A percentile compares a stretch with the other conserved stretches of the same genome.
These are phyloP conservation scores for Globisporangium radiosum DNA, from an alignment of 352 stramenopile species.

Conservation along the genomic window DNA sequence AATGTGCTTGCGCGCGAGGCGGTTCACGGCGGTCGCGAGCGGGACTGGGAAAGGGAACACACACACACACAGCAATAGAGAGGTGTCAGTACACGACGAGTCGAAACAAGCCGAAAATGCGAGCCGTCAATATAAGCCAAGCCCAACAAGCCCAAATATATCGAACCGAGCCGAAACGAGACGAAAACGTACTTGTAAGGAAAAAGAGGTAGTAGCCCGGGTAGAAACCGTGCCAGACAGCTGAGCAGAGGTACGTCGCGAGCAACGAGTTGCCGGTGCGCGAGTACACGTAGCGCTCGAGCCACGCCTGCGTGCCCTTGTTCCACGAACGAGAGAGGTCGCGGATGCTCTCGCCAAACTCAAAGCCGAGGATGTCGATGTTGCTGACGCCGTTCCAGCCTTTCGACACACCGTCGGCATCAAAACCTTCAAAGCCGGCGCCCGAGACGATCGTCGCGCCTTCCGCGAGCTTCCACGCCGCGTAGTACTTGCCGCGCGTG, in stretches of 20 bases:
- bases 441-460: constrained; percentile 71
- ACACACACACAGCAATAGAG: too few species aligned
- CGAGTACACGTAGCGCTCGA: constrained; percentile 97
- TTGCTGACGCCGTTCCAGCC: constrained; percentile 94
- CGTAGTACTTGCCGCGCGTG: constrained; percentile 94
- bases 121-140: not conserved
- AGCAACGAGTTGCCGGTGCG: constrained; percentile 90
- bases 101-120: not conserved
- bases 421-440: constrained; percentile 93
- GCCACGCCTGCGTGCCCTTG: constrained; percentile 95
- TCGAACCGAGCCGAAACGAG: too few species aligned
- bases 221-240: constrained; percentile 99
- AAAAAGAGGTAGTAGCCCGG: constrained; percentile 98
- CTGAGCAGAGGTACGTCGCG: constrained; percentile 92
- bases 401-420: constrained; percentile 70
- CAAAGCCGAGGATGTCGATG: constrained; percentile 94
- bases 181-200: constrained; percentile 33
- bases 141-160: not conserved
- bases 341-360: constrained; percentile 88
- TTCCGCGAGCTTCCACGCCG: constrained; percentile 90
- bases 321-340: constrained; percentile 92
- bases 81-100: not conserved
- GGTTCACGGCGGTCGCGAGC: constrained; percentile 63
- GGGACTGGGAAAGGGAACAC: constrained; percentile 21
- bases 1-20: constrained; percentile 41